Conservation (phyloP, 1,139 yeast genomes). For the Suhomyces anneliseae region DNA sequence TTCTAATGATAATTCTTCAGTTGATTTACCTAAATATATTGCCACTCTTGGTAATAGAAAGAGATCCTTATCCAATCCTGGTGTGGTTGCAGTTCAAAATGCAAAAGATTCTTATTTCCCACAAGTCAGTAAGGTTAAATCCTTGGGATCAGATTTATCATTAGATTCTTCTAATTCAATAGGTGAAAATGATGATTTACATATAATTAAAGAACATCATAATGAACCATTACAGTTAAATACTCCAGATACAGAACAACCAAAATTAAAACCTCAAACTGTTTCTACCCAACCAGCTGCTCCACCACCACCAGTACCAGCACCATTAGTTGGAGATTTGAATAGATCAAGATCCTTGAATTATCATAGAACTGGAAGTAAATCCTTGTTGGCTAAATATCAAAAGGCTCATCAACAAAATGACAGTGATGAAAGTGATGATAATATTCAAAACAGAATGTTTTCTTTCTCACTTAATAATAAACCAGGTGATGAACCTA, state of each 20-base stretch:
- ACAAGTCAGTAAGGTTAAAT: slow-evolving; percentile 17
- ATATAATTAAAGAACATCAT: slow-evolving; percentile 26
- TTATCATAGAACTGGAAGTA: slow-evolving; percentile 24
- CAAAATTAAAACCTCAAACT: not conserved
- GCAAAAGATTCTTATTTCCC: slow-evolving; percentile 37
- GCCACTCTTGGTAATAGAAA: slow-evolving; percentile 13
- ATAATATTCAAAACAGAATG: slow-evolving; percentile 17
- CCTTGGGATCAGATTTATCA: slow-evolving; percentile 20
- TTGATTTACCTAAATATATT: slow-evolving; percentile 29
- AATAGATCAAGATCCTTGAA: slow-evolving; percentile 34
- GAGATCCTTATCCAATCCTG: slow-evolving; percentile 26
- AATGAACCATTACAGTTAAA: slow-evolving; percentile 14
- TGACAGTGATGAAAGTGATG: slow-evolving; percentile 17
- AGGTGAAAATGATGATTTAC: slow-evolving; percentile 23
- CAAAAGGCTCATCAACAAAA: slow-evolving; percentile 22
- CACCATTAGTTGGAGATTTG: slow-evolving; percentile 17
- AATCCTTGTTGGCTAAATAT: slow-evolving; percentile 28
- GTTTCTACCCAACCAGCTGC: not conserved
- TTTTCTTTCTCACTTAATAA: slow-evolving; percentile 26
- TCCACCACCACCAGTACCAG: slow-evolving; percentile 15
- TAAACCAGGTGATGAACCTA: slow-evolving; percentile 6
- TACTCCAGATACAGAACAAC: not conserved
- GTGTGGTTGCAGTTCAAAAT: slow-evolving; percentile 17
- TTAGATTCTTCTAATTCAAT: slow-evolving; percentile 13
- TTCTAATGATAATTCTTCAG: slow-evolving; percentile 27